Conservation (phyloP, 768 basidiomycete species). For the Boletus tomentosulus region DNA sequence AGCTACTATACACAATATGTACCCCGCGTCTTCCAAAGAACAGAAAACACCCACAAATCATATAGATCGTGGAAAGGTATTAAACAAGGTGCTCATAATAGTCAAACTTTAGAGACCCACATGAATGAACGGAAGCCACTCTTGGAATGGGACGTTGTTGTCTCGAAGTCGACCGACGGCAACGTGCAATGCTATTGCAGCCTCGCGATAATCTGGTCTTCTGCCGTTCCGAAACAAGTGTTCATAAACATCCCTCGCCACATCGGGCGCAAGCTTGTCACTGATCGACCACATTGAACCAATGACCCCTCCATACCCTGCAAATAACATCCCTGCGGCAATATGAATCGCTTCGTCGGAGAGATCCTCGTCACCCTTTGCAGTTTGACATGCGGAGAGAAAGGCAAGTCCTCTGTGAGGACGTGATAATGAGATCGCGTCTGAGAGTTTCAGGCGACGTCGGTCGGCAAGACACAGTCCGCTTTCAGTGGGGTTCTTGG, state of each 20-base stretch:
- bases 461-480: slow-evolving; percentile 16
- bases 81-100: too few relatives aligned
- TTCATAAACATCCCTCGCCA: slow-evolving; percentile 1
- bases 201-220: too few relatives aligned
- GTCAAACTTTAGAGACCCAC: too few relatives aligned
- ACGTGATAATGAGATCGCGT: slow-evolving; percentile 2
- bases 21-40: too few relatives aligned
- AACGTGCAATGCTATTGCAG: too few relatives aligned
- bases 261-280: slow-evolving; percentile 33
- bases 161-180: too few relatives aligned
- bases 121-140: too few relatives aligned
- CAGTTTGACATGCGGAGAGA: slow-evolving; percentile 46
- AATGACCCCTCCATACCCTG: slow-evolving; percentile 31
- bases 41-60: too few relatives aligned
- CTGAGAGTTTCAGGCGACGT: neutral
- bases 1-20: too few relatives aligned
- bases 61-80: too few relatives aligned
- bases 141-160: too few relatives aligned
- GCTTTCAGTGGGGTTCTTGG: slow-evolving; percentile 12
- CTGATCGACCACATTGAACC: slow-evolving; percentile 42
- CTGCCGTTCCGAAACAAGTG: too few relatives aligned
- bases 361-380: slow-evolving; percentile 31
- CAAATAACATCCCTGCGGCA: slow-evolving; percentile 37
- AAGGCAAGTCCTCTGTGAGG: slow-evolving; percentile 34
- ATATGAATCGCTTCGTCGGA: slow-evolving; percentile 40